Evolutionary conservation across 176 grass and related monocot species (phyloP).

Genomic region (Triticum dicoccoides): DNA sequence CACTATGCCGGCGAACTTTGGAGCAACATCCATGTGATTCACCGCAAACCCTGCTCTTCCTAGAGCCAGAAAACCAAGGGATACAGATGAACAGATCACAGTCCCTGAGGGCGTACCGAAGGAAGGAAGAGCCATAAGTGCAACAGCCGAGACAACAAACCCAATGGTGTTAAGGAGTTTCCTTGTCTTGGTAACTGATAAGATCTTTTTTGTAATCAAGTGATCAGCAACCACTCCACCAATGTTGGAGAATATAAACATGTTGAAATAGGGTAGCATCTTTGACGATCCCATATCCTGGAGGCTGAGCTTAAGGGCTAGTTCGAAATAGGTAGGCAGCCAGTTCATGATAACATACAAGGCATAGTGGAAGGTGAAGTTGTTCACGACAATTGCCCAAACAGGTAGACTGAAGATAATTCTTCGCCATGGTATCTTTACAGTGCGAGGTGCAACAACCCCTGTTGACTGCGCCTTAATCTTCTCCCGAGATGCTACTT

Average conservation of each 20-base stretch:
- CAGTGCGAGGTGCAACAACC: constrained; percentile 13
- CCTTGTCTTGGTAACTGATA: constrained; percentile 10
- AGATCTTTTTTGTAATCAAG: constrained; percentile 3
- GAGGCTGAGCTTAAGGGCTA: constrained; percentile 6
- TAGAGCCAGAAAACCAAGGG: constrained; percentile 11
- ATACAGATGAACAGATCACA: neutral
- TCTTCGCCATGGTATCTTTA: neutral
- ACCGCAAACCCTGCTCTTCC: constrained; percentile 11
- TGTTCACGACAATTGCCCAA: constrained; percentile 14
- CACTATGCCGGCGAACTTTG: constrained; percentile 5
- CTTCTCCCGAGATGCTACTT: constrained; percentile 11
- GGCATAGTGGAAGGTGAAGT: constrained; percentile 15
- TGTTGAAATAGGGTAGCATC: constrained; percentile 18
- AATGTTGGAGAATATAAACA: constrained; percentile 20
- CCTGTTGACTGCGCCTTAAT: neutral
- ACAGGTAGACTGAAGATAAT: constrained; percentile 20
- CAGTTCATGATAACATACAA: constrained; percentile 24
- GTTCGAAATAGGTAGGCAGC: constrained; percentile 3
- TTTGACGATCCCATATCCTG: constrained; percentile 18
- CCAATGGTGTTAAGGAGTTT: constrained; percentile 3
- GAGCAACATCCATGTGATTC: constrained; percentile 17
- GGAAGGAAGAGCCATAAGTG: constrained; percentile 12
- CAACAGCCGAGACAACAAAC: neutral
- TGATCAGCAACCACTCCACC: constrained; percentile 10
- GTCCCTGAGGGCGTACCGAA: constrained; percentile 10